Evolutionary conservation across 2,329 filamentous ascomycete genomes (phyloP), one percentile per base, ranked within the genome.

Genomic region (Neopestalotiopsis sp.): DNA sequence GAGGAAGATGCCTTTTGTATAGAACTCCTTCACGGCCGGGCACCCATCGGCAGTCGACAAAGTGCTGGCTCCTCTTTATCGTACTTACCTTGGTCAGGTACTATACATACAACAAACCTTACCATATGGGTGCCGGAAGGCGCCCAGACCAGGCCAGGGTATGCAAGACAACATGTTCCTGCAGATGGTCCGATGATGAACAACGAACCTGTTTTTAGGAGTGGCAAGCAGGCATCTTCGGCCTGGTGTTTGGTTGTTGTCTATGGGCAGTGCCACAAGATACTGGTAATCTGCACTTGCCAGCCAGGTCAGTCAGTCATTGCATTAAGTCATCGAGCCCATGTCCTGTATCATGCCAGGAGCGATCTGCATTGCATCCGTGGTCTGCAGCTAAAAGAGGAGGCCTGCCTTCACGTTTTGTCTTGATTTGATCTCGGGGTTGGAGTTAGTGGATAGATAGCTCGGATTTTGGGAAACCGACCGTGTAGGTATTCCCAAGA

Each of bases 201-300:
- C 20, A 65, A 65, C 45, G 10, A 65, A 65, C 63, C 40, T 65
- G 63, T 65, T 65, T 65, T 28, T 45, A 65, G 20, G n/a, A 57
- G 63, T 49, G 63, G 63, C 63, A 65, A 65, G 42, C 30, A 57
- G 34, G 42, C 6, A 49, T 56, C n/a, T 28, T 28, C 3, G 24
- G 24, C 45, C 9, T 38, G 6, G 34, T 17, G 45, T 28, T 28
- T 28, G 24, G 24, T 28, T 28, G 45, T 52, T 52, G 45, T 52
- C n/a, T 52, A 52, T n/a, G 13, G 14, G 17, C 45, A 17, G n/a
- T 17, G 4, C 45, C n/a, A 20, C 17, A 20, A 17, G 7, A 52
- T n/a, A 52, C 45, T 52, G 45, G 45, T 52, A 52, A n/a, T 52
- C 45, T 52, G 45, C 45, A 52, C 45, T 52, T 52, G 45, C 45